These are phyloP conservation scores for Trichoderma asperelloides DNA, from an alignment of 495 filamentous ascomycete genomes.

Conservation along the genomic window DNA sequence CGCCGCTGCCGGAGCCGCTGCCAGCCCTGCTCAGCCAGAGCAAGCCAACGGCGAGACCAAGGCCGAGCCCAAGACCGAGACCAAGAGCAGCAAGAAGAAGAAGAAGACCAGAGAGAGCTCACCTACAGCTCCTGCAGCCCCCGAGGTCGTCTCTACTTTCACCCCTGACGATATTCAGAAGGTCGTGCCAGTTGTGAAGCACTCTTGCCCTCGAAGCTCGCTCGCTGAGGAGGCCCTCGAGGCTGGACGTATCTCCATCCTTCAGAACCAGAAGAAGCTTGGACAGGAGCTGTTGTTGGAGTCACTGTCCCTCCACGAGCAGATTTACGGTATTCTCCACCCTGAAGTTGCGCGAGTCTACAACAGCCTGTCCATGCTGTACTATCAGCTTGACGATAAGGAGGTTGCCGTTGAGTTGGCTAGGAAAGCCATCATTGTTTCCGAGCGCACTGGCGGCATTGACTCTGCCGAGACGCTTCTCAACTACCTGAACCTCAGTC, in stretches of 20 bases:
- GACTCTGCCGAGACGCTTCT: conserved; percentile 91
- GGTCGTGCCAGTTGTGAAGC: conserved; percentile 86
- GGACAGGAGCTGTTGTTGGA: conserved; percentile 94
- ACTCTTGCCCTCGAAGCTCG: conserved; percentile 76
- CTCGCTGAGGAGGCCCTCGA: conserved; percentile 94
- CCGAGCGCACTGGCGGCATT: conserved; percentile 87
- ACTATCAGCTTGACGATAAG: conserved; percentile 94
- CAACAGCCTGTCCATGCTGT: conserved; percentile 87
- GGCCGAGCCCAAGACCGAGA: conserved; percentile 23
- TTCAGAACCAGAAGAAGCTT: conserved; percentile 89
- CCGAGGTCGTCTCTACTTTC: conserved; percentile 53
- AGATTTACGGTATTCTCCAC: conserved; percentile 97
- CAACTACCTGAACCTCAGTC: conserved; percentile 86
- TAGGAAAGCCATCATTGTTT: conserved; percentile 90
- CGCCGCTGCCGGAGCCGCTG: conserved; percentile 18
- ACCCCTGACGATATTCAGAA: conserved; percentile 79
- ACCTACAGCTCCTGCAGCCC: conserved; percentile 44
- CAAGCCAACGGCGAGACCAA: conserved; percentile 28
- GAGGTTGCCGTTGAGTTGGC: conserved; percentile 89
- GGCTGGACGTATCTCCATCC: conserved; percentile 87
- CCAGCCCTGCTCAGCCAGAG: conserved; percentile 16
- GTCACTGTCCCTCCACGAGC: conserved; percentile 91
- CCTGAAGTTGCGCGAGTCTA: conserved; percentile 95
- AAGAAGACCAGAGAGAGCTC: conserved; percentile 51
- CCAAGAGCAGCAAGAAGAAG: conserved; percentile 87